phyloP scores from a whole-genome alignment of 139 green algal species.

The Tetraselmis chui region DNA sequence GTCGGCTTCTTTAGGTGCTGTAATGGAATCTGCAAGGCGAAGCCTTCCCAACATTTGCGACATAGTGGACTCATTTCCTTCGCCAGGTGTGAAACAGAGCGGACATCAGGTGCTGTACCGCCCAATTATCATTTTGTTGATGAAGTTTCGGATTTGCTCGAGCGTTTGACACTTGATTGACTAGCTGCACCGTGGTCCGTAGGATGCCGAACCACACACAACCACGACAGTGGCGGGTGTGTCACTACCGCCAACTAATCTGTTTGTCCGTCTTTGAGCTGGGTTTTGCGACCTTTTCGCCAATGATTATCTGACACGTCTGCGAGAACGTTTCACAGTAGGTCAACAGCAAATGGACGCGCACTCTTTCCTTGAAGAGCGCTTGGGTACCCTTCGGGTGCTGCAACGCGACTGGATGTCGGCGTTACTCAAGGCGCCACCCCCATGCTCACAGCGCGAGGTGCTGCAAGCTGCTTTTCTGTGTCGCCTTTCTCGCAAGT shows the following conservation, averaged over 20 bases:
- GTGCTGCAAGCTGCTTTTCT: neutral
- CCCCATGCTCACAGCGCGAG: slow-evolving; percentile 41
- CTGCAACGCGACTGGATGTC: slow-evolving; percentile 37
- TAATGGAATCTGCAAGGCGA: neutral
- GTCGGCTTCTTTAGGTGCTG: neutral
- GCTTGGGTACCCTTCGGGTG: neutral
- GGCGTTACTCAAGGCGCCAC: slow-evolving; percentile 40
- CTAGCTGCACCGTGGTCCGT: neutral
- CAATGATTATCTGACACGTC: neutral
- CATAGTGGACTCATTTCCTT: neutral
- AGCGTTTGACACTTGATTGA: neutral
- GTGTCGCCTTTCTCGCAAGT: too few relatives aligned
- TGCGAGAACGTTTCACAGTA: neutral
- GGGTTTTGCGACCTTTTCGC: neutral
- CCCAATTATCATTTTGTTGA: neutral
- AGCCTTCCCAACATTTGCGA: neutral
- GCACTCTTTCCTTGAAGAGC: neutral
- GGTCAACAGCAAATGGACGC: neutral
- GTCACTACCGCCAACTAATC: too few relatives aligned
- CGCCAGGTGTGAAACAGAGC: neutral
- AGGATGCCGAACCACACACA: neutral
- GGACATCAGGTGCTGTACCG: neutral
- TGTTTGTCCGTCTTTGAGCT: too few relatives aligned
- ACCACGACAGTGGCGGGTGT: too few relatives aligned
- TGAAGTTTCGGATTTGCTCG: neutral